These are phyloP conservation scores for Boechera divaricarpa DNA, from an alignment of 345 rosid species.

Conservation along the genomic window DNA sequence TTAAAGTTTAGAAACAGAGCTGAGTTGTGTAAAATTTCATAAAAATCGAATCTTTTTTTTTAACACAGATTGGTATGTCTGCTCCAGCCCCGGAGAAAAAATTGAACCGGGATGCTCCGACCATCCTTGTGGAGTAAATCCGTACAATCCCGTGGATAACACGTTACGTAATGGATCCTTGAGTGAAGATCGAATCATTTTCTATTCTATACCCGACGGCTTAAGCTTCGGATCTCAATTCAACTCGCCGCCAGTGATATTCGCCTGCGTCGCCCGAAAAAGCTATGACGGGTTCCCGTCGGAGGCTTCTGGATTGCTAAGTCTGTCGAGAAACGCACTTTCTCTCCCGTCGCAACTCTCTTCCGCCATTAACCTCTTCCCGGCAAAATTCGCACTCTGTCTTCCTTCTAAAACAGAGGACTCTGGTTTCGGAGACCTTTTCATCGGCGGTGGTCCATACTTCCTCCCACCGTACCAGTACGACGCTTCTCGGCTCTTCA, in stretches of 20 bases:
- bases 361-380: background rate
- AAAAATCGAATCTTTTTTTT: background rate
- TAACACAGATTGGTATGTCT: slow-evolving; percentile 1
- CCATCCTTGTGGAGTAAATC: slow-evolving; percentile 34
- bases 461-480: slow-evolving; percentile 28
- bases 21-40: background rate
- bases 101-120: background rate
- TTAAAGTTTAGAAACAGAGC: background rate
- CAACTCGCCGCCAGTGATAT: slow-evolving; percentile 4
- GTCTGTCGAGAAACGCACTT: slow-evolving; percentile 42
- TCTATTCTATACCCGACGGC: slow-evolving; percentile 35
- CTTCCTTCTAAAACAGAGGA: slow-evolving; percentile 28
- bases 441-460: slow-evolving; percentile 48
- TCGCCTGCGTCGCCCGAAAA: slow-evolving; percentile 31
- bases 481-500: slow-evolving; percentile 37
- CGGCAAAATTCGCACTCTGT: slow-evolving; percentile 50
- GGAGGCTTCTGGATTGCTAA: slow-evolving; percentile 42
- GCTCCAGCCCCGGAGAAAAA: slow-evolving; percentile 35
- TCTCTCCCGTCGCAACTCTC: slow-evolving; percentile 43
- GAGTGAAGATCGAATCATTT: slow-evolving; percentile 39
- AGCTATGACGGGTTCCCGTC: background rate
- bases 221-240: background rate
- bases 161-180: slow-evolving; percentile 31
- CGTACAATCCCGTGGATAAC: slow-evolving; percentile 39
- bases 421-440: slow-evolving; percentile 24